Percentiles rank a stretch among this genome's conserved stretches.
Conservation (phyloP, 768 basidiomycete genomes). For the Auriculariales sp. region DNA sequence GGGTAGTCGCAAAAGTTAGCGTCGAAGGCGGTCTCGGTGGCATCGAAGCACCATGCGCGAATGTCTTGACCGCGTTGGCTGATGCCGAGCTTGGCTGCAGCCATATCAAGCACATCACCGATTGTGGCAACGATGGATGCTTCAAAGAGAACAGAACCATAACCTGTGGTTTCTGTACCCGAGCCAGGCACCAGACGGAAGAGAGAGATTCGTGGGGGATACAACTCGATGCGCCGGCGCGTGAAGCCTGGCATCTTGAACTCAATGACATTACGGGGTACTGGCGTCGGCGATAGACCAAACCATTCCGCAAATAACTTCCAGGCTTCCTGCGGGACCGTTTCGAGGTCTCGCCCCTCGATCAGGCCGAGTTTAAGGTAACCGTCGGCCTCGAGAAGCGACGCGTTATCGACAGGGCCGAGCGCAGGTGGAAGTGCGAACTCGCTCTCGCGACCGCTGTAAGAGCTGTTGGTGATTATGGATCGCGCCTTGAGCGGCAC, state of each 20-base stretch:
- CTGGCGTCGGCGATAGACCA: conserved; percentile 36
- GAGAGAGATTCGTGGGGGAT: conserved; percentile 49
- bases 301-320: conserved; percentile 52
- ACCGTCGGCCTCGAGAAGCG: conserved; percentile 41
- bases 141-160: conserved; percentile 22
- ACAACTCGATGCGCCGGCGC: conserved; percentile 49
- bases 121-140: conserved; percentile 41
- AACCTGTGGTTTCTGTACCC: conserved; percentile 12
- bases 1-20: conserved; percentile 6
- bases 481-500: neutral
- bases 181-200: conserved; percentile 29
- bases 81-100: neutral
- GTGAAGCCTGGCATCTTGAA: conserved; percentile 38
- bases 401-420: conserved; percentile 63
- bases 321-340: conserved; percentile 65
- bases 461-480: neutral
- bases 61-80: conserved; percentile 11
- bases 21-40: conserved; percentile 15
- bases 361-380: conserved; percentile 26
- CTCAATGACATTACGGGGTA: conserved; percentile 55
- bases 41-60: conserved; percentile 8
- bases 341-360: conserved; percentile 62
- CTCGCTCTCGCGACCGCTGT: too few species aligned
- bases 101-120: conserved; percentile 18
- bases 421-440: too few species aligned